Percentiles rank a stretch among this genome's conserved stretches.
phyloP scores from a whole-genome alignment of 2,329 filamentous ascomycete genomes.

The Arthrobotrys iridis region DNA sequence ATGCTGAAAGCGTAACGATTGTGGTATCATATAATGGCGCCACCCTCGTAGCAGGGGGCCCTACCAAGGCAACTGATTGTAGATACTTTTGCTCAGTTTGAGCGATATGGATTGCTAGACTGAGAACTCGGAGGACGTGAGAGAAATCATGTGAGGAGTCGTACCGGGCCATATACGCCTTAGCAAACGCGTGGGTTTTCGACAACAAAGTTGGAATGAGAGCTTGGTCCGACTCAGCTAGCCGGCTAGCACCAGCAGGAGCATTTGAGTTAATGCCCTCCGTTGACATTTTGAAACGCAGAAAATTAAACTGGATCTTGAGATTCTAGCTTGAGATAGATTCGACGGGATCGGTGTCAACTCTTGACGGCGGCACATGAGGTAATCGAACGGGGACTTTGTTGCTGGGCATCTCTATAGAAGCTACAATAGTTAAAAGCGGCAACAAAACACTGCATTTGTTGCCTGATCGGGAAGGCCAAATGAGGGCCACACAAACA shows the following conservation, averaged over 20 bases:
- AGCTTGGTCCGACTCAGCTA: constrained; percentile 56
- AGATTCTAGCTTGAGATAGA: not conserved
- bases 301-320: not conserved
- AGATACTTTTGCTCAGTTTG: constrained; percentile 61
- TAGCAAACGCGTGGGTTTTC: constrained; percentile 71
- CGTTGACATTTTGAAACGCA: constrained; percentile 28
- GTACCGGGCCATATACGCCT: constrained; percentile 77
- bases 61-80: constrained; percentile 9
- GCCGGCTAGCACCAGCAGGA: not conserved
- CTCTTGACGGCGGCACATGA: not conserved
- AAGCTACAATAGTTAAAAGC: not conserved
- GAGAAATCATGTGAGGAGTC: constrained; percentile 89
- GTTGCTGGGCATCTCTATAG: too few relatives aligned
- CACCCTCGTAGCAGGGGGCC: constrained; percentile 56
- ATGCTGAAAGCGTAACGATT: constrained; percentile 74
- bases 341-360: not conserved
- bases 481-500: too few relatives aligned
- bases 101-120: constrained; percentile 73
- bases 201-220: constrained; percentile 66
- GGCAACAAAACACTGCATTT: not conserved
- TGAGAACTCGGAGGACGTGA: constrained; percentile 82
- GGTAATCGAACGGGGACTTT: not conserved
- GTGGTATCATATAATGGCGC: constrained; percentile 64
- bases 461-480: not conserved
- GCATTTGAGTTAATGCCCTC: not conserved